Evolutionary conservation across 2,329 filamentous ascomycete genomes (phyloP), one percentile per base, ranked within the genome.

Genomic region (Colletotrichum theobromicola): DNA sequence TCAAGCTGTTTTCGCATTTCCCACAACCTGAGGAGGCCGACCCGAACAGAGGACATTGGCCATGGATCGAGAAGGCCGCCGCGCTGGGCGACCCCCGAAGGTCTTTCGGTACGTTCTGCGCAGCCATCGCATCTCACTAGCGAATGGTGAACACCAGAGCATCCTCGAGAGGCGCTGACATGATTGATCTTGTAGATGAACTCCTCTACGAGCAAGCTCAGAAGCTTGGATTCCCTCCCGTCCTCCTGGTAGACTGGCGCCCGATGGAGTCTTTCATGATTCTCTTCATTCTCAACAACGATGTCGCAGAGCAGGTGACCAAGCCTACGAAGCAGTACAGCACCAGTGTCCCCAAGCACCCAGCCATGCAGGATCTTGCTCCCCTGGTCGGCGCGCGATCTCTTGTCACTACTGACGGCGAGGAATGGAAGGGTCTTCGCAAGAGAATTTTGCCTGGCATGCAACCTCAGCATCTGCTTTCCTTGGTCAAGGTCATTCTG

Each of bases 401-500:
- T 68, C 70, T 72, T 18, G 70, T 72, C 13, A 72, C 70, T 10
- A 72, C 70, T 12, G 70, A 72, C 18, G 65, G 70, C n/a, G 65
- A 72, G 4, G 70, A 72, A 21, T 72, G 70, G 70, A 72, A 72
- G 65, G 70, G 57, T 16, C 30, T 72, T 15, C 70, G 70, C 5
- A 72, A 69, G 42, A 69, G 70, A 69, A 72, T 72, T 28, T 12
- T 72, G 16, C 70, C 70, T 4, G 70, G 70, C 5, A 69, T 72
- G 55, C 55, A 61, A 7, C 70, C 70, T 3, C 61, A 75, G n/a
- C 75, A 77, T 67, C 72, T 77, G 78, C 72, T 85, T 80, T 9
- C 83, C 81, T 57, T 83, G 81, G 72, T 84, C 77, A 10, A 82
- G 78, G 42, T 78, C 77, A 63, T 72, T n/a, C n/a, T 72, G n/a